Percentiles rank a stretch among this genome's conserved stretches.
phyloP scores from a whole-genome alignment of 768 basidiomycete species.

The Rhodocollybia butyracea region DNA sequence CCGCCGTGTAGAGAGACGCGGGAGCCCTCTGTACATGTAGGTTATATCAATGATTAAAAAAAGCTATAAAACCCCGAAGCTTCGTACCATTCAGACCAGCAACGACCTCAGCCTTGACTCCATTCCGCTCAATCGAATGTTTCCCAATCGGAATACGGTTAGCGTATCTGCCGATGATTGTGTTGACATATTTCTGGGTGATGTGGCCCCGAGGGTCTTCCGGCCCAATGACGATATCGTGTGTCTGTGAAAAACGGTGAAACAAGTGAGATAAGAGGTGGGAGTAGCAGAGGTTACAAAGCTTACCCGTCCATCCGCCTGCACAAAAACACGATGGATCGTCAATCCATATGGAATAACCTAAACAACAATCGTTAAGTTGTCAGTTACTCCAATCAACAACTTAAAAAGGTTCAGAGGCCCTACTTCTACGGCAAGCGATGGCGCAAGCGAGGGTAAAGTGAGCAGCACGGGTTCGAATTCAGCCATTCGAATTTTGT shows the following conservation, averaged over 20 bases:
- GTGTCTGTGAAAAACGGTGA: conserved; percentile 44
- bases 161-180: conserved; percentile 68
- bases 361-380: conserved; percentile 26
- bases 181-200: conserved; percentile 66
- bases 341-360: conserved; percentile 67
- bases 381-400: background rate
- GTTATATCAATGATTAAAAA: background rate
- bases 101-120: conserved; percentile 43
- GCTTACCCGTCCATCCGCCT: conserved; percentile 61
- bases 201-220: conserved; percentile 58
- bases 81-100: conserved; percentile 39
- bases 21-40: conserved; percentile 34
- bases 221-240: conserved; percentile 76
- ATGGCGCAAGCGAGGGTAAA: conserved; percentile 51
- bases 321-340: conserved; percentile 63
- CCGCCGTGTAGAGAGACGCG: conserved; percentile 74
- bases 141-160: conserved; percentile 68
- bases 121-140: conserved; percentile 50
- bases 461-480: conserved; percentile 52
- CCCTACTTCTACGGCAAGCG: conserved; percentile 60
- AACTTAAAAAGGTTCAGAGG: background rate
- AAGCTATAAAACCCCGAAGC: background rate
- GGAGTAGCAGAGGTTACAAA: too few relatives aligned
- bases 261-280: background rate
- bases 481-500: too few relatives aligned